phyloP scores from a whole-genome alignment of 2,329 filamentous ascomycete genomes.

The Fusarium albosuccineum region DNA sequence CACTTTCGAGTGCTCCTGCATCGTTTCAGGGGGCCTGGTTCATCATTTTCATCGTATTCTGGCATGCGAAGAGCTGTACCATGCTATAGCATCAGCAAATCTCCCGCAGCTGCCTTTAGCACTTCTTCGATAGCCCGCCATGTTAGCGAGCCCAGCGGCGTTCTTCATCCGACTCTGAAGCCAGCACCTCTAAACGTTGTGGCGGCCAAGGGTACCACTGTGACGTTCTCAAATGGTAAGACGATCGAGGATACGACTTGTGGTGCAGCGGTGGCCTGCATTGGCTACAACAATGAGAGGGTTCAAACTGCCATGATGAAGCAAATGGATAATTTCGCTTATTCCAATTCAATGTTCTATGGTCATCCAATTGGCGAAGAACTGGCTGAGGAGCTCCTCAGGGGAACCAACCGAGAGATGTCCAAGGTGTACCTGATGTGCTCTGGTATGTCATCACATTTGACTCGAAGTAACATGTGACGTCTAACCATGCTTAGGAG shows the following conservation, averaged over 20 bases:
- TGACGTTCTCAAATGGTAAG: no score
- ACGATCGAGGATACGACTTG: slow-evolving; percentile 1
- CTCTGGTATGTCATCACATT: slow-evolving; percentile 47
- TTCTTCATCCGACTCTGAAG: no score
- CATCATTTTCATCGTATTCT: no score
- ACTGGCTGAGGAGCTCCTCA: slow-evolving; percentile 44
- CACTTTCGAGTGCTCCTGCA: no score
- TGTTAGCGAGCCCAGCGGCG: no score
- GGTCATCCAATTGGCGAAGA: slow-evolving; percentile 38
- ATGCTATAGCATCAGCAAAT: no score
- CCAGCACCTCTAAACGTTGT: no score
- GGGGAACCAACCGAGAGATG: slow-evolving; percentile 51
- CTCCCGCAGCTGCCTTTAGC: no score
- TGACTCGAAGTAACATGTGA: background rate
- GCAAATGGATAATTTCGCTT: slow-evolving; percentile 39
- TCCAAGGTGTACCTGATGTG: slow-evolving; percentile 51
- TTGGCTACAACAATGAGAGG: slow-evolving; percentile 34
- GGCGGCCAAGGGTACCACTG: no score
- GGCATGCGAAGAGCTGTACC: no score
- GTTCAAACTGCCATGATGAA: slow-evolving; percentile 38
- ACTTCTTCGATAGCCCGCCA: no score
- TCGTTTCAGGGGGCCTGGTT: no score
- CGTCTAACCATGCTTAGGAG: slow-evolving; percentile 55
- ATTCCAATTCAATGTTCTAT: slow-evolving; percentile 37
- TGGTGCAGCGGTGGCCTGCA: slow-evolving; percentile 37